A percentile compares a stretch with the other conserved stretches of the same genome.
Evolutionary conservation across 306 rosid genomes (phyloP).

Genomic region (Boehmeria nivea): DNA sequence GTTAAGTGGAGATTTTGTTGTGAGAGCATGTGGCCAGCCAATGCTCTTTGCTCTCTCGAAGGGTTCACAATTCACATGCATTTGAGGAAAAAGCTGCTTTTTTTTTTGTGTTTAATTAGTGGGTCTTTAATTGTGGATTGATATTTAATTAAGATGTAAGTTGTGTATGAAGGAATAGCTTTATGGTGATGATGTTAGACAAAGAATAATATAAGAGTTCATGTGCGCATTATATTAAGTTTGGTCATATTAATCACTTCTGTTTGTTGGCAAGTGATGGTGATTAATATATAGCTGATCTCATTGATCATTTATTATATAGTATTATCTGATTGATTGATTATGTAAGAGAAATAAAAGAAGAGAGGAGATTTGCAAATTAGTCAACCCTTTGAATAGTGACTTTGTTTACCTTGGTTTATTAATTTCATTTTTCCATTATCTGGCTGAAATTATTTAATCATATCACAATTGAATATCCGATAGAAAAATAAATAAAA

Average conservation of each 20-base stretch:
- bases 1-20: conserved; percentile 17
- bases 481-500: too few species aligned
- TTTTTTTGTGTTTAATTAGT: not conserved
- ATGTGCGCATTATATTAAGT: not conserved
- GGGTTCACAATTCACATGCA: conserved; percentile 44
- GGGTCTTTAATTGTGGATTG: not conserved
- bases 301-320: conserved; percentile 1
- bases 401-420: too few species aligned
- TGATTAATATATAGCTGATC: not conserved
- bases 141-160: not conserved
- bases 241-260: conserved; percentile 3
- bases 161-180: conserved; percentile 15
- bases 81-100: conserved; percentile 20
- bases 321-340: not conserved
- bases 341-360: not conserved
- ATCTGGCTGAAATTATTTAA: too few species aligned
- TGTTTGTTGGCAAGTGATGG: conserved; percentile 9
- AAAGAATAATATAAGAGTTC: conserved; percentile 10
- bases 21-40: conserved; percentile 44
- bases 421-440: too few species aligned
- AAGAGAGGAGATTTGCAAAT: not conserved
- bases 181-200: conserved; percentile 14
- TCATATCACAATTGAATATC: too few species aligned
- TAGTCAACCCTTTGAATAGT: not conserved
- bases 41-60: conserved; percentile 18